These are phyloP conservation scores for Termitomyces sp. DNA, from an alignment of 768 basidiomycete genomes.

Conservation along the genomic window DNA sequence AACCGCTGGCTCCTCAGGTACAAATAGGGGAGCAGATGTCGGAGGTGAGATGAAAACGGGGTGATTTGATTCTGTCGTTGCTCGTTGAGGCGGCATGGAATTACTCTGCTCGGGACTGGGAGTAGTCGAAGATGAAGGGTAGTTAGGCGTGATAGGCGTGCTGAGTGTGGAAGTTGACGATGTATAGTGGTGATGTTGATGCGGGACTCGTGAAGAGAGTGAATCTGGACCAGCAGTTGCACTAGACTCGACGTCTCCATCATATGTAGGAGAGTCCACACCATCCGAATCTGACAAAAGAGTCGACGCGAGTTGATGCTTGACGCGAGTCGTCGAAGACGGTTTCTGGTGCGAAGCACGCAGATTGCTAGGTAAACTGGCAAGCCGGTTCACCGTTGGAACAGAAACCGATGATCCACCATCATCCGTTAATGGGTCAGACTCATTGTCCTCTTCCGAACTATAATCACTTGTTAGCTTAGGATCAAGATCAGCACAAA, in stretches of 20 bases:
- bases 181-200: slow-evolving; percentile 31
- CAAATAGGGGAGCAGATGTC: slow-evolving; percentile 21
- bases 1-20: slow-evolving; percentile 37
- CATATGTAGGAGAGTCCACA: slow-evolving; percentile 83
- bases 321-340: slow-evolving; percentile 21
- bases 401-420: slow-evolving; percentile 46
- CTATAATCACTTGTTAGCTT: slow-evolving; percentile 27
- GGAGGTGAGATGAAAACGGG: slow-evolving; percentile 31
- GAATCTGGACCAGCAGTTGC: slow-evolving; percentile 52
- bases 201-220: slow-evolving; percentile 21
- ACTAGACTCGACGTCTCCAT: slow-evolving; percentile 83
- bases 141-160: slow-evolving; percentile 30
- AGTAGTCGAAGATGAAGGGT: slow-evolving; percentile 18
- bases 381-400: slow-evolving; percentile 26
- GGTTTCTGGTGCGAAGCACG: slow-evolving; percentile 27
- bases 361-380: slow-evolving; percentile 16
- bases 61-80: slow-evolving; percentile 18
- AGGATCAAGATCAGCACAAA: background rate
- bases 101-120: slow-evolving; percentile 19
- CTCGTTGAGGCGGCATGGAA: slow-evolving; percentile 16
- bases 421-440: slow-evolving; percentile 76
- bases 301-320: slow-evolving; percentile 51
- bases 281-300: slow-evolving; percentile 66
- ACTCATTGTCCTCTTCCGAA: slow-evolving; percentile 75
- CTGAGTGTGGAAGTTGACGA: slow-evolving; percentile 52